A percentile compares a stretch with the other conserved stretches of the same genome.
Conservation (phyloP, 768 basidiomycete genomes). For the Leccinum uliginosum region DNA sequence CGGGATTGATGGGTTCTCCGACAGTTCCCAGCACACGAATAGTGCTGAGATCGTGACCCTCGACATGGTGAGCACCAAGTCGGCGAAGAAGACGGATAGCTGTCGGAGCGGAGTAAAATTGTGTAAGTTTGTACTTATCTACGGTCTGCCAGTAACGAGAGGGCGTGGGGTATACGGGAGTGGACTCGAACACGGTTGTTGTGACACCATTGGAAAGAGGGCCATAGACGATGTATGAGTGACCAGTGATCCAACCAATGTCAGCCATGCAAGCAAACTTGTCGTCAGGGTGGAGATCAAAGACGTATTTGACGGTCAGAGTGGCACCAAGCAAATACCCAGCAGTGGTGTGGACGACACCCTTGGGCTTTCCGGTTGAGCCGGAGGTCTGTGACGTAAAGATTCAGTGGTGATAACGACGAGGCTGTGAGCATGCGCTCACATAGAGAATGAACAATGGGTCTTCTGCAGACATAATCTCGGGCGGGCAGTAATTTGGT, state of each 20-base stretch:
- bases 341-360: slow-evolving; percentile 86
- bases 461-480: slow-evolving; percentile 88
- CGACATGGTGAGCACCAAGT: slow-evolving; percentile 82
- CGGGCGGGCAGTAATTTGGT: slow-evolving; percentile 82
- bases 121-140: slow-evolving; percentile 88
- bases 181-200: slow-evolving; percentile 93
- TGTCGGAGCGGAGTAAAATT: slow-evolving; percentile 93
- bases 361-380: slow-evolving; percentile 95
- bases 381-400: slow-evolving; percentile 69
- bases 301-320: slow-evolving; percentile 94
- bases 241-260: slow-evolving; percentile 98
- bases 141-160: slow-evolving; percentile 97
- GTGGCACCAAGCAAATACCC: slow-evolving; percentile 92
- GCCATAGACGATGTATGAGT: slow-evolving; percentile 96
- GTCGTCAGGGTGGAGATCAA: slow-evolving; percentile 96
- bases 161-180: slow-evolving; percentile 94
- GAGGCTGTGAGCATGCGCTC: slow-evolving; percentile 31
- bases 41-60: slow-evolving; percentile 73
- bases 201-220: slow-evolving; percentile 81
- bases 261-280: slow-evolving; percentile 98
- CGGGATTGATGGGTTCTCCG: slow-evolving; percentile 98
- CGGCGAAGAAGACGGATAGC: slow-evolving; percentile 90
- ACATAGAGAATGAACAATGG: slow-evolving; percentile 99
- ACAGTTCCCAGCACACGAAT: slow-evolving; percentile 89
- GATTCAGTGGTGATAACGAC: slow-evolving; percentile 2